Evolutionary conservation across 306 rosid genomes (phyloP).

Genomic region (Morella rubra): DNA sequence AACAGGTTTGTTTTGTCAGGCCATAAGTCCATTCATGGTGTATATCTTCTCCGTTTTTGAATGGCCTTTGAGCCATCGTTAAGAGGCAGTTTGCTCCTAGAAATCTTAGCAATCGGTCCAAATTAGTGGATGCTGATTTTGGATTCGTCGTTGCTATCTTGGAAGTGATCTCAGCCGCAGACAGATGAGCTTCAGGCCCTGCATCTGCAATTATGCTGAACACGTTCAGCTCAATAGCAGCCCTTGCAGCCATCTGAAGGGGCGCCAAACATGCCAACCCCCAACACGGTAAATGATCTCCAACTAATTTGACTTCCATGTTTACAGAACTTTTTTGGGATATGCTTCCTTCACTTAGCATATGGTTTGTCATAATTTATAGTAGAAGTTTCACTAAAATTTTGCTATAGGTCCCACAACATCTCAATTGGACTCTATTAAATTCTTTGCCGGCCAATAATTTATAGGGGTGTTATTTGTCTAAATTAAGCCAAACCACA

Average conservation of each 20-base stretch:
- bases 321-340: background rate
- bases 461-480: too few species aligned
- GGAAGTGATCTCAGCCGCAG: constrained; percentile 10
- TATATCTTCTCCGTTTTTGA: background rate
- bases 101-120: constrained; percentile 15
- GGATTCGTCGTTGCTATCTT: constrained; percentile 5
- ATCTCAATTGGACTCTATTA: too few species aligned
- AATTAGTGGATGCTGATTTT: background rate
- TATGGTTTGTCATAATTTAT: background rate
- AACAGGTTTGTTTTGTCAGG: background rate
- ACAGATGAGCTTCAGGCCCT: constrained; percentile 17
- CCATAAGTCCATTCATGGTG: constrained; percentile 15
- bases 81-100: constrained; percentile 1
- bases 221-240: constrained; percentile 23
- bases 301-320: background rate
- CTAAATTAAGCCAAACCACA: too few species aligned
- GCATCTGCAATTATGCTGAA: constrained; percentile 20
- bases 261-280: background rate
- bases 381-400: background rate
- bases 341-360: background rate
- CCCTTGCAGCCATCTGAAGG: constrained; percentile 1
- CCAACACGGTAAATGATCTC: background rate
- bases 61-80: background rate
- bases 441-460: too few species aligned
- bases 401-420: too few species aligned